Conservation (phyloP, 441 rosid species). For the Rhodomyrtus psidioides region DNA sequence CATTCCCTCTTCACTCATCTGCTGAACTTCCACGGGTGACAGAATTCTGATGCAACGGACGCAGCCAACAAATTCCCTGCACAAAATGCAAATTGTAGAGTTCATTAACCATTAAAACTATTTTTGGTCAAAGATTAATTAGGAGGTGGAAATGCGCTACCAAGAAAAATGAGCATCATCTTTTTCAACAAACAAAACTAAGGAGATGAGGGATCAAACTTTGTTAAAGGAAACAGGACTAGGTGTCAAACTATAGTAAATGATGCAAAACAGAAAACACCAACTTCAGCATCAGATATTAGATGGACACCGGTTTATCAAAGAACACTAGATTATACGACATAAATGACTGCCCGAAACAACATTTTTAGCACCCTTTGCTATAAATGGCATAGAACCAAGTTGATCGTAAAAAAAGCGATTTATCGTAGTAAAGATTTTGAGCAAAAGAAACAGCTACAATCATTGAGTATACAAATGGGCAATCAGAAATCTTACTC, state of each 20-base stretch:
- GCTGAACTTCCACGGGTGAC: conserved; percentile 92
- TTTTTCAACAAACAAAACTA: not conserved
- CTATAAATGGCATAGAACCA: not conserved
- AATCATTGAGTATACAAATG: not conserved
- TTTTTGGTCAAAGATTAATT: not conserved
- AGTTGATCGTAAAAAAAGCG: not conserved
- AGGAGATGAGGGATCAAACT: not conserved
- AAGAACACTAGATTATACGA: not conserved
- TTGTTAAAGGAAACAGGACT: not conserved
- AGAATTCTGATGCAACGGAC: conserved; percentile 95
- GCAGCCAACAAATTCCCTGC: conserved; percentile 91
- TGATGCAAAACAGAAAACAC: not conserved
- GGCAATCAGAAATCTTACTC: conserved; percentile 50
- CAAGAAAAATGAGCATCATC: not conserved
- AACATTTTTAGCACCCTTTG: not conserved
- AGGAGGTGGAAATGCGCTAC: not conserved
- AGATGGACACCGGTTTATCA: not conserved
- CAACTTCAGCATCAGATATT: not conserved
- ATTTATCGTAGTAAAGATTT: not conserved
- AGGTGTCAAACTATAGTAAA: not conserved
- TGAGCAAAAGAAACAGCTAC: not conserved
- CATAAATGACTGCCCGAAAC: not conserved
- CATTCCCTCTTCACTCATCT: conserved; percentile 99
- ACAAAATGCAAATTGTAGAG: not conserved
- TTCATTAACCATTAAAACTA: not conserved